These are phyloP conservation scores for Rhamnella rubrinervis DNA, from an alignment of 331 rosid species.

Conservation along the genomic window DNA sequence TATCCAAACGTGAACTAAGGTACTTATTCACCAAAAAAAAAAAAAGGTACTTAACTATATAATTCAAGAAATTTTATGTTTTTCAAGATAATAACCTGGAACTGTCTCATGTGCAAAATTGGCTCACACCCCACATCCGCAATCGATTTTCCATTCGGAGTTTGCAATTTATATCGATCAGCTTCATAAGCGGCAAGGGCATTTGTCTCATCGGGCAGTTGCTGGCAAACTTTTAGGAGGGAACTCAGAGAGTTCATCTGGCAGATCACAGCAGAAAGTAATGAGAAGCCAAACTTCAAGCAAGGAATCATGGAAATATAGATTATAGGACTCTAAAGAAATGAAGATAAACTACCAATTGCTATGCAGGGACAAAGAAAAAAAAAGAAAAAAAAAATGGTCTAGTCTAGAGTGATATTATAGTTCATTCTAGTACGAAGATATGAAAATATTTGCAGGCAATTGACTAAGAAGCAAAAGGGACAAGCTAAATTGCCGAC, in stretches of 20 bases:
- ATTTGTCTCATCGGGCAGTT: constrained; percentile 51
- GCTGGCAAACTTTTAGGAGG: constrained; percentile 72
- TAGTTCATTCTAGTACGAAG: too few species aligned
- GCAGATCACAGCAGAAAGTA: constrained; percentile 12
- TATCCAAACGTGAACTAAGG: constrained; percentile 10
- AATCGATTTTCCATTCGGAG: constrained; percentile 81
- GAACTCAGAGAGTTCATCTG: constrained; percentile 96
- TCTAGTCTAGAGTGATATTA: too few species aligned
- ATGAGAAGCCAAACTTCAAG: constrained; percentile 28
- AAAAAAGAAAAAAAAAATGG: too few species aligned
- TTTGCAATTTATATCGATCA: constrained; percentile 60
- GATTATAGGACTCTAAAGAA: background rate
- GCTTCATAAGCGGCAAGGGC: constrained; percentile 61
- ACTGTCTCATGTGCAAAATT: constrained; percentile 93
- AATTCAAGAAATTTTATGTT: background rate
- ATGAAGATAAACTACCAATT: background rate
- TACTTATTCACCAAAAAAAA: background rate
- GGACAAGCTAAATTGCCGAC: constrained; percentile 29
- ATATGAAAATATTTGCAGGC: too few species aligned
- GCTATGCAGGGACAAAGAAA: too few species aligned
- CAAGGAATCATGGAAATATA: constrained; percentile 2
- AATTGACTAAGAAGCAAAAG: too few species aligned
- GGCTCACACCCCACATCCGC: constrained; percentile 97
- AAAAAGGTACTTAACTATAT: background rate
- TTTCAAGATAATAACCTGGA: constrained; percentile 61